These are phyloP conservation scores for Cercophora samala DNA, from an alignment of 495 filamentous ascomycete species.

Conservation along the genomic window DNA sequence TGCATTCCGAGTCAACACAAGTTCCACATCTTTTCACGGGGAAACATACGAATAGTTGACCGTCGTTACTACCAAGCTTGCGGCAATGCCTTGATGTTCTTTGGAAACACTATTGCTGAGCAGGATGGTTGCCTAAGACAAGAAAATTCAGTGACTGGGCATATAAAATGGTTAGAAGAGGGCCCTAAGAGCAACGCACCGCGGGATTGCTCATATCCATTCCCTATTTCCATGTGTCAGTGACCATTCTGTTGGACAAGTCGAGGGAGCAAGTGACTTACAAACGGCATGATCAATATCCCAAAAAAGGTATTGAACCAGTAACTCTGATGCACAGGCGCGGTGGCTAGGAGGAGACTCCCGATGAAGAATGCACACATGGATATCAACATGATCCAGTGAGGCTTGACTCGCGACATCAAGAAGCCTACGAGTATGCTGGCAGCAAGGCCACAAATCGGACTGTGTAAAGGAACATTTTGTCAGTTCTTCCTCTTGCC, in stretches of 20 bases:
- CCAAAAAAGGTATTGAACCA: constrained; percentile 60
- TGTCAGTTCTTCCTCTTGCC: not conserved
- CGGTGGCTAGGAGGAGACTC: constrained; percentile 45
- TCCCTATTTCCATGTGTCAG: constrained; percentile 20
- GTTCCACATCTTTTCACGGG: not conserved
- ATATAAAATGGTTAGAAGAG: not conserved
- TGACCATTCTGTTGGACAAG: not conserved
- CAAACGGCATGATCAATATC: constrained; percentile 55
- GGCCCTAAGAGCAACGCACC: constrained; percentile 2
- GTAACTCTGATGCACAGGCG: constrained; percentile 50
- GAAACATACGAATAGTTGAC: constrained; percentile 38
- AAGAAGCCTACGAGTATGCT: constrained; percentile 45
- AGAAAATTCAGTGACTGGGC: constrained; percentile 26
- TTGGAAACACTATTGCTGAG: constrained; percentile 54
- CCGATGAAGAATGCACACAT: constrained; percentile 49
- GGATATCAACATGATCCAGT: constrained; percentile 49
- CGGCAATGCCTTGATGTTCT: constrained; percentile 59
- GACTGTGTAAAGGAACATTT: constrained; percentile 6
- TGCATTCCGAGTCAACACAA: not conserved
- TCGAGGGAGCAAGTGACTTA: constrained; percentile 1
- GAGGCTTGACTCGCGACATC: constrained; percentile 44
- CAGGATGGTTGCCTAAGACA: constrained; percentile 47
- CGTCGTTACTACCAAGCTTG: constrained; percentile 43
- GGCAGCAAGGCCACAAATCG: constrained; percentile 37
- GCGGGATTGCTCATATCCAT: constrained; percentile 47